phyloP scores from a whole-genome alignment of 768 basidiomycete species.

The Rhodotorula toruloides region DNA sequence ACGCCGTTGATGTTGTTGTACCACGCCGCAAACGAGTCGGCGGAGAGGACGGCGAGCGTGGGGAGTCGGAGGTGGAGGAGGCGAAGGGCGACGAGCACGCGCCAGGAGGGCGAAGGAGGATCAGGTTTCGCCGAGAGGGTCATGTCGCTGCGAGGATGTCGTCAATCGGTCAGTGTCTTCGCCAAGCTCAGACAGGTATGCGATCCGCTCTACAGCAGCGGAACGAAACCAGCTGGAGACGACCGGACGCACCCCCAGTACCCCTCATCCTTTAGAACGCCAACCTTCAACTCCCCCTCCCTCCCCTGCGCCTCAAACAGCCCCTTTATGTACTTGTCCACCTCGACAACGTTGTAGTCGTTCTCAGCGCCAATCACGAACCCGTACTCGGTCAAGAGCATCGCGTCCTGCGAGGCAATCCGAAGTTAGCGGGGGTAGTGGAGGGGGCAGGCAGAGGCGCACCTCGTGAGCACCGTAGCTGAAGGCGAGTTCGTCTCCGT shows the following conservation, averaged over 20 bases:
- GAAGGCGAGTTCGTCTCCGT: conserved; percentile 66
- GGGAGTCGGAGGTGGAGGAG: conserved; percentile 33
- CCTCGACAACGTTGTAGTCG: conserved; percentile 53
- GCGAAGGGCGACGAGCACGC: conserved; percentile 32
- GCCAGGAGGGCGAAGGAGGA: conserved; percentile 21
- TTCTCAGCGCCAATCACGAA: conserved; percentile 54
- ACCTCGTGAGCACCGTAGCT: conserved; percentile 69
- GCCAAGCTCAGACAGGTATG: too few species aligned
- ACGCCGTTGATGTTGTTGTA: conserved; percentile 30
- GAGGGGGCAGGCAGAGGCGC: too few species aligned
- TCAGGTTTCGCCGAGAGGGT: conserved; percentile 33
- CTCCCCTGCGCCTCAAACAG: conserved; percentile 53
- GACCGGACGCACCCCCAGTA: conserved; percentile 71
- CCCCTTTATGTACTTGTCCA: conserved; percentile 56
- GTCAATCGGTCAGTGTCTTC: conserved; percentile 8
- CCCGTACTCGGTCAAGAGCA: conserved; percentile 82
- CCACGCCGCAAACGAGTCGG: conserved; percentile 20
- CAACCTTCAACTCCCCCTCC: conserved; percentile 54
- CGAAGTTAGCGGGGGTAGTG: too few species aligned
- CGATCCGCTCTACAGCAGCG: not conserved
- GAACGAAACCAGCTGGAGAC: conserved; percentile 12
- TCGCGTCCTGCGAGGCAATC: conserved; percentile 52
- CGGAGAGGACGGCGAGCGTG: not conserved
- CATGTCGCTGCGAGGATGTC: conserved; percentile 26
- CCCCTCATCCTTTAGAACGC: conserved; percentile 57